Evolutionary conservation across 2,329 filamentous ascomycete species (phyloP).

Genomic region (Graphilbum fragrans): DNA sequence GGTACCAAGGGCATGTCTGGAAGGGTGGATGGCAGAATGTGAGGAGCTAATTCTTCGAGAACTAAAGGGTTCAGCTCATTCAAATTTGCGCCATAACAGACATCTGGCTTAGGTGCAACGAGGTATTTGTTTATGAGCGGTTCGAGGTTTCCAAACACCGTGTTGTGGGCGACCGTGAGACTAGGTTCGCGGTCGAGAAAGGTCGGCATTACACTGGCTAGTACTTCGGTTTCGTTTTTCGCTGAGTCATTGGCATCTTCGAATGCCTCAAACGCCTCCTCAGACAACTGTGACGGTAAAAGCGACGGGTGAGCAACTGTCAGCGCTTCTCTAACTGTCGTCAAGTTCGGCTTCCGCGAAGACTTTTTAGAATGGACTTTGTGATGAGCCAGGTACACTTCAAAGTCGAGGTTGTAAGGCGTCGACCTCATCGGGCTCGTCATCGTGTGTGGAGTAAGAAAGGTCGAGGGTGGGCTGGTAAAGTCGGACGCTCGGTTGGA

Average conservation of each 20-base stretch:
- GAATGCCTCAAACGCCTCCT: conserved; percentile 18
- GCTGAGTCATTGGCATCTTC: conserved; percentile 14
- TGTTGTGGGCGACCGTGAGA: conserved; percentile 13
- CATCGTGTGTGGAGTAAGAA: conserved; percentile 8
- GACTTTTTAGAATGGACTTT: conserved; percentile 17
- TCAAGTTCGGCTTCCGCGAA: conserved; percentile 18
- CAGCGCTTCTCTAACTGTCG: conserved; percentile 17
- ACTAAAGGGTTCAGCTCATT: conserved; percentile 14
- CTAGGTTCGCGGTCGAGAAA: conserved; percentile 16
- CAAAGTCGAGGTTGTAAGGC: conserved; percentile 21
- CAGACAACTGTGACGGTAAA: conserved; percentile 21
- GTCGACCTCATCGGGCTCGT: conserved; percentile 15
- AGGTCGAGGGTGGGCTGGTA: conserved; percentile 10
- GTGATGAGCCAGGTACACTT: conserved; percentile 23
- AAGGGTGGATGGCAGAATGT: conserved; percentile 21
- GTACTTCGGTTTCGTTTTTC: conserved; percentile 22
- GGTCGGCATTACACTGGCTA: conserved; percentile 18
- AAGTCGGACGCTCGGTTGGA: conserved; percentile 6
- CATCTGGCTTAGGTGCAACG: conserved; percentile 17
- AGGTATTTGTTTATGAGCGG: conserved; percentile 20
- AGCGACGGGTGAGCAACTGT: conserved; percentile 18
- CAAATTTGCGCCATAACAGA: conserved; percentile 17
- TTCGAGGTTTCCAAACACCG: conserved; percentile 22
- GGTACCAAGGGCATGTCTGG: conserved; percentile 19
- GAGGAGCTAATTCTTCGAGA: conserved; percentile 12